Evolutionary conservation across 2,329 filamentous ascomycete species (phyloP).

Genomic region (Arthrobotrys sinensis): DNA sequence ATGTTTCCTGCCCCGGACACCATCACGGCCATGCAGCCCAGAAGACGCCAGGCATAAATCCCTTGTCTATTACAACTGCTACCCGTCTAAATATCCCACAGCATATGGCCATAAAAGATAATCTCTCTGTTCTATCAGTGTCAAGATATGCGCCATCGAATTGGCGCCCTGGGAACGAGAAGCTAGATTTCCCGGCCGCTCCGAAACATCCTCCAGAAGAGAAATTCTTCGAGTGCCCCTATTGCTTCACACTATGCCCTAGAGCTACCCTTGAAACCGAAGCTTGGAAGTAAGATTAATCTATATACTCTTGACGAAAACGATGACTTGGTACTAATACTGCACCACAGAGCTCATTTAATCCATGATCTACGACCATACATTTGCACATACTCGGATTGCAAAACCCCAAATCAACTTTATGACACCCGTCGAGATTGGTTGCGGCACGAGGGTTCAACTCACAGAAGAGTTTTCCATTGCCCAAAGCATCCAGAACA

Average conservation of each 20-base stretch:
- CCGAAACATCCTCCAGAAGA: constrained; percentile 7
- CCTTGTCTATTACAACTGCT: constrained; percentile 45
- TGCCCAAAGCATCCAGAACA: constrained; percentile 37
- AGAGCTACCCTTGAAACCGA: constrained; percentile 9
- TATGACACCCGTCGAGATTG: constrained; percentile 55
- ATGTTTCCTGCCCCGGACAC: not conserved
- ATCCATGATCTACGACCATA: constrained; percentile 54
- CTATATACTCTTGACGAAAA: not conserved
- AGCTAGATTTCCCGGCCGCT: constrained; percentile 32
- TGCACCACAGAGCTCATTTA: constrained; percentile 40
- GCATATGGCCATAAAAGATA: constrained; percentile 10
- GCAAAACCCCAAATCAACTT: constrained; percentile 49
- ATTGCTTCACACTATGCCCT: constrained; percentile 45
- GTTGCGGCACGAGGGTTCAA: constrained; percentile 47
- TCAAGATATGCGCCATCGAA: constrained; percentile 48
- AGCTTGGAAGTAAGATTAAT: constrained; percentile 48
- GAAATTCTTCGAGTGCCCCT: constrained; percentile 54
- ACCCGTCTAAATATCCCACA: constrained; percentile 41
- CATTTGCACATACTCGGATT: constrained; percentile 53
- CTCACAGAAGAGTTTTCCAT: constrained; percentile 35
- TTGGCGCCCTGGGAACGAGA: constrained; percentile 47
- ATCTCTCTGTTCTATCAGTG: constrained; percentile 37
- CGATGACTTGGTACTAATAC: not conserved
- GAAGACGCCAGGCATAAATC: not conserved
- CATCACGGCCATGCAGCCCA: not conserved